These are phyloP conservation scores for Claviceps africana DNA, from an alignment of 2,329 filamentous ascomycete genomes.

Conservation along the genomic window DNA sequence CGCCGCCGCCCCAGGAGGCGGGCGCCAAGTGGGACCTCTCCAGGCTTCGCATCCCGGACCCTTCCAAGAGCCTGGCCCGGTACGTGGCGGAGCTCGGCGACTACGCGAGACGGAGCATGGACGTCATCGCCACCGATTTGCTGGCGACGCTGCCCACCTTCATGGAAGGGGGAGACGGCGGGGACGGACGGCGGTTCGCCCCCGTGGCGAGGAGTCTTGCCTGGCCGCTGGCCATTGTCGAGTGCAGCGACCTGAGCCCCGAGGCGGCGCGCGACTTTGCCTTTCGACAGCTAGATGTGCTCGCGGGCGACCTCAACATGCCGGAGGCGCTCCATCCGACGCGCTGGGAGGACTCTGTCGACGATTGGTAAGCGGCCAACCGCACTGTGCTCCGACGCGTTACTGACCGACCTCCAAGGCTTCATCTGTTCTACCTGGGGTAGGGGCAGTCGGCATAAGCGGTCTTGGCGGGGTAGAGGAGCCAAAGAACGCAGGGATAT, in stretches of 20 bases:
- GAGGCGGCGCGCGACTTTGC: conserved; percentile 7
- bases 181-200: conserved; percentile 7
- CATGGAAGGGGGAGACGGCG: conserved; percentile 5
- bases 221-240: conserved; percentile 13
- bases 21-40: not conserved
- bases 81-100: conserved; percentile 2
- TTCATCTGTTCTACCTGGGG: not conserved
- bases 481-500: too few species aligned
- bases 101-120: conserved; percentile 8
- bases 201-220: conserved; percentile 11
- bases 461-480: too few species aligned
- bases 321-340: conserved; percentile 8
- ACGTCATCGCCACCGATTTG: conserved; percentile 8
- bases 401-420: not conserved
- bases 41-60: not conserved
- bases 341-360: not conserved
- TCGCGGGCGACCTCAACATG: conserved; percentile 11
- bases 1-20: not conserved
- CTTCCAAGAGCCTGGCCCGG: not conserved
- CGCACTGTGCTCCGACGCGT: not conserved
- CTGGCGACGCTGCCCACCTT: conserved; percentile 12
- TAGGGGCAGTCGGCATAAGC: not conserved
- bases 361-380: not conserved
- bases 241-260: conserved; percentile 5
- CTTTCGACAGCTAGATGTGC: conserved; percentile 8